phyloP scores from a whole-genome alignment of 73 alveolate genomes.

The Tetrahymena elliotti region DNA sequence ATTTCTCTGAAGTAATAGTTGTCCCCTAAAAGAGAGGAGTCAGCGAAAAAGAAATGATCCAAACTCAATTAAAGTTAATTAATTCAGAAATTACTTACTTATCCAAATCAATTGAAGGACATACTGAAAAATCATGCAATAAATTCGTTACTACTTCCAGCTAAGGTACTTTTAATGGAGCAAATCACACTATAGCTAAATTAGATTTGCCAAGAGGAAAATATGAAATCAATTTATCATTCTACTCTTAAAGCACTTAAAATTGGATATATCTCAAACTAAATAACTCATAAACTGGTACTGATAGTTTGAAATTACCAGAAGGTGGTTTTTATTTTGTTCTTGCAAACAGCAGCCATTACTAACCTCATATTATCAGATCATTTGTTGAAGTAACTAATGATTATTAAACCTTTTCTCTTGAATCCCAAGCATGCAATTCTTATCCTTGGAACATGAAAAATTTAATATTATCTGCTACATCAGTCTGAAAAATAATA shows the following conservation, averaged over 20 bases:
- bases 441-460: neutral
- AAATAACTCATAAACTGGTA: neutral
- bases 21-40: neutral
- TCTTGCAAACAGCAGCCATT: neutral
- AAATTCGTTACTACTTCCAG: neutral
- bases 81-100: neutral
- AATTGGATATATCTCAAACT: neutral
- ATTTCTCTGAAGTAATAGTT: neutral
- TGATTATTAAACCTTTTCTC: neutral
- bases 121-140: neutral
- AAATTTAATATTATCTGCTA: neutral
- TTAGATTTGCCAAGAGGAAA: neutral
- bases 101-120: neutral
- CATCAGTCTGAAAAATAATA: neutral
- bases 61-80: neutral
- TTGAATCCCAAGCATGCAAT: neutral
- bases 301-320: neutral
- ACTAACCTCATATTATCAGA: neutral
- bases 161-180: neutral
- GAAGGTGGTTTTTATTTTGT: neutral
- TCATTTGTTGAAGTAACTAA: neutral
- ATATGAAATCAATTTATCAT: neutral
- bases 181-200: neutral
- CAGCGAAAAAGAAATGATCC: neutral
- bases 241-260: neutral